Percentiles rank a stretch among this genome's conserved stretches.
Conservation (phyloP, 129 eudicot genomes). For the Escallonia herrerae region DNA sequence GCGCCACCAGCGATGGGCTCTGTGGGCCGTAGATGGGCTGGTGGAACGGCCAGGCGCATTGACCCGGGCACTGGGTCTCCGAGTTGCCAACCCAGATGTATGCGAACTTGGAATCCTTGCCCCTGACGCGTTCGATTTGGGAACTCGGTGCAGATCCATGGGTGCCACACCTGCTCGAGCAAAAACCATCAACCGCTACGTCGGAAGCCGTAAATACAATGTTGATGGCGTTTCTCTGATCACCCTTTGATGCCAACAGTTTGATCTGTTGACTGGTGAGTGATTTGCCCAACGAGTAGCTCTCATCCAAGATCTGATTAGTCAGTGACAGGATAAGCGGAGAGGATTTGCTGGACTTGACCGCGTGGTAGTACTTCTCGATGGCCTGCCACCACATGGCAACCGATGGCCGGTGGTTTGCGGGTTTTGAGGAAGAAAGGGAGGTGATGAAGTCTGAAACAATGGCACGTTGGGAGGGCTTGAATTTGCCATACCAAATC, state of each 20-base stretch:
- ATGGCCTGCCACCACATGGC: constrained; percentile 45
- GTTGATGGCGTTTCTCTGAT: constrained; percentile 29
- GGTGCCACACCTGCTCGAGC: constrained; percentile 52
- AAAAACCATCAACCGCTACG: constrained; percentile 43
- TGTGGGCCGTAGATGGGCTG: constrained; percentile 51
- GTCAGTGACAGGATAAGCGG: constrained; percentile 12
- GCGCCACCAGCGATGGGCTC: constrained; percentile 32
- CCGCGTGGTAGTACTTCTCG: constrained; percentile 24
- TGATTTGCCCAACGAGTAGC: constrained; percentile 37
- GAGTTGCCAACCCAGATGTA: constrained; percentile 45
- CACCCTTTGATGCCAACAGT: constrained; percentile 34
- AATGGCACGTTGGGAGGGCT: constrained; percentile 32
- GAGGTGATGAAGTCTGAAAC: constrained; percentile 40
- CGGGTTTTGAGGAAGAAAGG: constrained; percentile 8
- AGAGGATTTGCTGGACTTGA: constrained; percentile 12
- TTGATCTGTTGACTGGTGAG: constrained; percentile 22
- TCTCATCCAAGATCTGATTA: constrained; percentile 32
- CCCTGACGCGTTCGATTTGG: background rate
- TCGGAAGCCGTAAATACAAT: constrained; percentile 47
- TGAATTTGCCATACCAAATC: constrained; percentile 44
- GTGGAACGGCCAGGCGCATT: constrained; percentile 59
- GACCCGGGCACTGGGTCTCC: constrained; percentile 42
- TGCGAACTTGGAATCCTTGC: constrained; percentile 15
- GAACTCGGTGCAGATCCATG: constrained; percentile 28
- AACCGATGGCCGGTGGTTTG: constrained; percentile 33